Evolutionary conservation across 2,329 filamentous ascomycete species (phyloP), one percentile per base, ranked within the genome.

Genomic region (Aspergillus ustus): DNA sequence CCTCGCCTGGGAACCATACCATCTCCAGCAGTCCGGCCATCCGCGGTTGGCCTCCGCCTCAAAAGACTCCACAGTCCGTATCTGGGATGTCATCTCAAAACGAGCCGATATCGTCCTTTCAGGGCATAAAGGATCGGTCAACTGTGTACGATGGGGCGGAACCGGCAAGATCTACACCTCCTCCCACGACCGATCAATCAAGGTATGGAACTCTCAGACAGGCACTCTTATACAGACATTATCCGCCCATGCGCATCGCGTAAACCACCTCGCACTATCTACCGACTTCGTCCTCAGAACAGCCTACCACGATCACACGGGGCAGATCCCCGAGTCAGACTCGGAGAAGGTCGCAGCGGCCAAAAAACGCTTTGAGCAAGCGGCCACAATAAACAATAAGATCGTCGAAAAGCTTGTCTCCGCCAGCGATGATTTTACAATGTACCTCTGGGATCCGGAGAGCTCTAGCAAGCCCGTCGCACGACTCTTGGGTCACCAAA

Each of bases 71-170:
- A 97, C 94, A 0, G 88, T 96, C 46, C 85, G 94, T 44, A 85
- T 98, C 52, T 98, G 93, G 93, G 86, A 93, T 63, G 89, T 89
- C 34, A 89, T 93, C 61, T 88, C 89, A 7, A 89, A 91, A 44
- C 86, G 85, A 48, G 91, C 91, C 1, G 92, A 97, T 70, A 88
- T 91, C 70, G 90, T 94, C 2, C 82, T 98, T 29, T 91, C 89
- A 5, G 94, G 94, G 3, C 95, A 99, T 81, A 95, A 93, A 80
- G 89, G 89, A 49, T 92, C 88, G 52, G 91, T 98, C 17, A 93
- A 91, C 50, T 97, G 93, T 75, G 92, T 98, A 3, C 89, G 89
- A 69, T 99, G 95, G 95, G 95, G 95, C 60, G 94, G 94, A n/a
- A 90, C 88, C 1, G 92, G 93, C 3, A 82, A 87, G 61, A 89